Base-by-base conservation (phyloP, 208 protist species). In the Sergeia podlipaevii region DNA sequence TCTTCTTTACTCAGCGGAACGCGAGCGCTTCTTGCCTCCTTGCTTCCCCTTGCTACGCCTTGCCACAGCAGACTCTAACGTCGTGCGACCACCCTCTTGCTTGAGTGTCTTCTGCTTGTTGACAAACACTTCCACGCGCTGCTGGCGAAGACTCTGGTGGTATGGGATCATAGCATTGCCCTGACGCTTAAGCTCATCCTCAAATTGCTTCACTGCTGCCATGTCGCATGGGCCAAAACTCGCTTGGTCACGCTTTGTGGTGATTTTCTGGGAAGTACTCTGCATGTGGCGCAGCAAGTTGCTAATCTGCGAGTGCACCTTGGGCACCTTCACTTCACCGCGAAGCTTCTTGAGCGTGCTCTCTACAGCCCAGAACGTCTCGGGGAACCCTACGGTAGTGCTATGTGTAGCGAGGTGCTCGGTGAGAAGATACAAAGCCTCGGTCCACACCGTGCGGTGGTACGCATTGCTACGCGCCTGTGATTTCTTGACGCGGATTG, bases 311-410 rank as follows among this genome's bases (percentile, higher is more conserved):
- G 75, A 61, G 66, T 93, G 76, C 24, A 92, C 67, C 66, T 88
- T 85, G 7, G 84, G 84, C 29, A 92, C 74, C 51, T 90, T 89
- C 26, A 95, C 80, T 48, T 95, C 83, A 15, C 74, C 59, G 47
- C 72, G 70, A 24, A 97, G 72, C 50, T 89, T 88, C 59, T 82
- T 89, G 34, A 97, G 69, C 15, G 88, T 92, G 53, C 70, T 73
- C 32, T 91, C 80, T 21, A 93, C 78, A 3, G 86, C 75, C 74
- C 88, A 93, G 61, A 96, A 90, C 34, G 91, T 63, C 76, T 98
- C 92, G n/a, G 95, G 89, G 69, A 98, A 98, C 33, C 91, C 90
- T 37, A 97, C 50, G 33, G 78, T 85, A 76, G 92, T 69, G 44
- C 80, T 85, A 63, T 93, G 84, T 13, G 79, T 88, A 24, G 85